A percentile compares a stretch with the other conserved stretches of the same genome.
Evolutionary conservation across 208 protist genomes (phyloP).

Genomic region (Trypanosomatidae sp.): DNA sequence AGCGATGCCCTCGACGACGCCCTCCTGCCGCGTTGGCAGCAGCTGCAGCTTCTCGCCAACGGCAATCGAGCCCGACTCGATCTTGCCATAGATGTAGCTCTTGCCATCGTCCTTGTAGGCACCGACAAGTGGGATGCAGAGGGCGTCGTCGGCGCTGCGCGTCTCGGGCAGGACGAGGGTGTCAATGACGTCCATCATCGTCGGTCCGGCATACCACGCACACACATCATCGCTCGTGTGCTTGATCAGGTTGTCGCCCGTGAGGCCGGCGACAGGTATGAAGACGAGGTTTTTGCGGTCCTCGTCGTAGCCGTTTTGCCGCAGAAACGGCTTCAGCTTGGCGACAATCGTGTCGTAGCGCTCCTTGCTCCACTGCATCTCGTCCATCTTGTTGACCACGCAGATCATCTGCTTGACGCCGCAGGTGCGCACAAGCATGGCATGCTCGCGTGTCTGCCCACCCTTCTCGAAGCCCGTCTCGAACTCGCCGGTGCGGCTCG

Average conservation of each 20-base stretch:
- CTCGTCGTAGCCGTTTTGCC: constrained; percentile 89
- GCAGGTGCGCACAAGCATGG: constrained; percentile 97
- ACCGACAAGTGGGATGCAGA: constrained; percentile 92
- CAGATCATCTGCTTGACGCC: constrained; percentile 96
- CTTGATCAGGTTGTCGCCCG: constrained; percentile 90
- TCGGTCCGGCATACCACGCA: constrained; percentile 87
- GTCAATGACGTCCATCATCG: constrained; percentile 90
- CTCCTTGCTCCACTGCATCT: constrained; percentile 93
- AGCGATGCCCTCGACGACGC: constrained; percentile 72
- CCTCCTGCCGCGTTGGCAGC: constrained; percentile 59
- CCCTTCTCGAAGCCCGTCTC: constrained; percentile 98
- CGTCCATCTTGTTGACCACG: constrained; percentile 99
- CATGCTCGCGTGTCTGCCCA: constrained; percentile 99
- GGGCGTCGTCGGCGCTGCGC: constrained; percentile 59
- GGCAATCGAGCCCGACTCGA: constrained; percentile 88
- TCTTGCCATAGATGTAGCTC: constrained; percentile 89
- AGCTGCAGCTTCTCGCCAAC: constrained; percentile 85
- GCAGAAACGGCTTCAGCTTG: constrained; percentile 94
- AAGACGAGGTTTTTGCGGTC: constrained; percentile 89
- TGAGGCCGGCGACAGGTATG: constrained; percentile 94
- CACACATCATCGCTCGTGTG: constrained; percentile 41
- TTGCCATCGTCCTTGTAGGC: constrained; percentile 94
- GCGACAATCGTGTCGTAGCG: constrained; percentile 93
- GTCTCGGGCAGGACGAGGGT: constrained; percentile 63
- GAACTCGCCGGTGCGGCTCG: constrained; percentile 97